Base-by-base conservation (phyloP, 176 grass and related monocot genomes). In the Miscanthus lutarioriparius region DNA sequence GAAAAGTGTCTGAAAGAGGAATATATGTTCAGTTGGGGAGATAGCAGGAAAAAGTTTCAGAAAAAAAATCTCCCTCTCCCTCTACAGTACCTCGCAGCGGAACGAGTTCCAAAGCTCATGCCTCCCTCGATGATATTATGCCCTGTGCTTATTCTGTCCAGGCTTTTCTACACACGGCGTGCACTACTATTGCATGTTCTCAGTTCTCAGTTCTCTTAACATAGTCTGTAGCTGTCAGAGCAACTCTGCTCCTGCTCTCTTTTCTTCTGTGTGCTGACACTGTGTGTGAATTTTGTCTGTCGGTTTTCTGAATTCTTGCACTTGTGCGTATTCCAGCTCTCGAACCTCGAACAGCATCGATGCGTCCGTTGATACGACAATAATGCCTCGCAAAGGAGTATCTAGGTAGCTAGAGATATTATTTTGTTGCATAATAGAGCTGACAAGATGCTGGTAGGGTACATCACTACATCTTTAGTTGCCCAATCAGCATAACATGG, bases 131-230 rank as follows among this genome's bases (percentile, higher is more conserved):
- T 43, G 84, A 90, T 87, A 67, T 44, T 91, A 87, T 87, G 85
- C 85, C 76, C 80, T 53, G 70, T 84, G 70, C 70, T 87, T 87
- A 77, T 91, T 91, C 85, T 91, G 81, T 80, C 81, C 81, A 80
- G 61, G 85, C 76, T 87, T 87, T 91, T 80, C 38, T 70, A 10
- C 62, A 74, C 88, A 82, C 32, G 41, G 51, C 40, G 45, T 82
- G 78, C 75, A 23, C 30, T 53, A 40, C 80, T 75, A 54, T 84
- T 75, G 84, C 67, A 27, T 70, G 84, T 56, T 40, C 75, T 45
- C 75, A 23, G 70, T 67, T 33, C 85, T 41, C 82, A 16, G 13
- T 69, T 45, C 12, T 45, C 12, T 45, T 61, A 68, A 79, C 67
- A 67, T n/a, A 53, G 59, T 56, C 73, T 17, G 8, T 43, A 70